A percentile compares a stretch with the other conserved stretches of the same genome.
Evolutionary conservation across 805 yeast species (phyloP).

Genomic region (Candida krabiensis): DNA sequence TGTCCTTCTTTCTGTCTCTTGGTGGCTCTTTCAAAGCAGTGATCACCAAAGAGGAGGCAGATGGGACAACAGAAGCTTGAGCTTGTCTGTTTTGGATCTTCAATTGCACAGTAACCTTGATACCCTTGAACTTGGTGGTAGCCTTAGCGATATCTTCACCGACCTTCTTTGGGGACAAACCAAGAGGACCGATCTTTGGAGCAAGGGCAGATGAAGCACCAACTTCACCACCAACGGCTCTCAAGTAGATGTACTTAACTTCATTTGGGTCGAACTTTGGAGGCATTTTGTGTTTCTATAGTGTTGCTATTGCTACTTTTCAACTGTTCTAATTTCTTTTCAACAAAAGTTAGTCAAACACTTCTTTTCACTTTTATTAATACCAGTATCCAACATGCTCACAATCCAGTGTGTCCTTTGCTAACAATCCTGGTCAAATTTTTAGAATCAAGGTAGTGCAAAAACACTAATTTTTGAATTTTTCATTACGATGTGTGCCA

Average conservation of each 20-base stretch:
- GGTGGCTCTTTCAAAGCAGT: conserved; percentile 99
- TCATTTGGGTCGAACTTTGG: conserved; percentile 99
- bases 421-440: neutral
- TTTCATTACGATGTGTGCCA: no score
- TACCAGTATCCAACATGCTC: no score
- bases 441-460: no score
- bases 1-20: conserved; percentile 99
- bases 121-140: conserved; percentile 98
- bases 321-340: neutral
- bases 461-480: no score
- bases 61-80: conserved; percentile 96
- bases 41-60: conserved; percentile 98
- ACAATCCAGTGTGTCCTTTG: no score
- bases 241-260: conserved; percentile 96
- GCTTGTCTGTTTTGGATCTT: conserved; percentile 99
- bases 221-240: conserved; percentile 99
- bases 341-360: neutral
- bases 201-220: conserved; percentile 99
- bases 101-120: conserved; percentile 97
- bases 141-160: conserved; percentile 99
- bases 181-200: conserved; percentile 99
- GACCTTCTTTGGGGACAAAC: conserved; percentile 99
- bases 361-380: no score
- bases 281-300: conserved; percentile 61
- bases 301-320: neutral